A percentile compares a stretch with the other conserved stretches of the same genome.
Conservation (phyloP, 305 asterid species). For the Nicotiana rustica region DNA sequence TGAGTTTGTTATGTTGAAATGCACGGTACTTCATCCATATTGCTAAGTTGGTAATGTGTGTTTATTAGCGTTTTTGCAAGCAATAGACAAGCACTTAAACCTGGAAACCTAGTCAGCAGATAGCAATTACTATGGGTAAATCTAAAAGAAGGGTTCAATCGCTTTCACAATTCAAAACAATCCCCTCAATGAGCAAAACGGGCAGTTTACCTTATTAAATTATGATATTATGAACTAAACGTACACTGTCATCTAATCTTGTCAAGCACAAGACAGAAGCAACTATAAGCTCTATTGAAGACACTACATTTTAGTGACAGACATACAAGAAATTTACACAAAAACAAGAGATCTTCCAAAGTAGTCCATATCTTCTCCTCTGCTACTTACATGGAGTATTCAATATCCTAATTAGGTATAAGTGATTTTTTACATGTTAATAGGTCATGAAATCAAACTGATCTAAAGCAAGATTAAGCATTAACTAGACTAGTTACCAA, state of each 20-base stretch:
- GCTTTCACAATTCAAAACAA: background rate
- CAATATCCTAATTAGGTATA: background rate
- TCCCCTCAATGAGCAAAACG: background rate
- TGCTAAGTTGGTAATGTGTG: background rate
- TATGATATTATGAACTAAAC: background rate
- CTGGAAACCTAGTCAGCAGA: conserved; percentile 5
- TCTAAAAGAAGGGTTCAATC: background rate
- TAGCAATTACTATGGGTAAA: background rate
- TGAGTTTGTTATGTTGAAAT: background rate
- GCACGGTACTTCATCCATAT: background rate
- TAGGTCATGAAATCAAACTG: background rate
- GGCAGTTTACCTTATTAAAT: background rate
- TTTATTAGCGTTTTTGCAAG: background rate
- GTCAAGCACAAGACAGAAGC: background rate
- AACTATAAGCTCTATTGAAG: background rate
- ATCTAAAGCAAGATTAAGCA: background rate
- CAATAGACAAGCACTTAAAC: conserved; percentile 16
- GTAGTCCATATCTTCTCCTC: background rate
- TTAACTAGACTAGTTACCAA: background rate
- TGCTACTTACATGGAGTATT: background rate
- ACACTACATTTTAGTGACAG: background rate
- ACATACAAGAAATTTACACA: background rate
- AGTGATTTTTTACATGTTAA: background rate
- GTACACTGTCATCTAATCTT: background rate
- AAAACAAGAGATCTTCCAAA: background rate